These are phyloP conservation scores for Verruconis gallopava DNA, from an alignment of 2,329 filamentous ascomycete species.

Conservation along the genomic window DNA sequence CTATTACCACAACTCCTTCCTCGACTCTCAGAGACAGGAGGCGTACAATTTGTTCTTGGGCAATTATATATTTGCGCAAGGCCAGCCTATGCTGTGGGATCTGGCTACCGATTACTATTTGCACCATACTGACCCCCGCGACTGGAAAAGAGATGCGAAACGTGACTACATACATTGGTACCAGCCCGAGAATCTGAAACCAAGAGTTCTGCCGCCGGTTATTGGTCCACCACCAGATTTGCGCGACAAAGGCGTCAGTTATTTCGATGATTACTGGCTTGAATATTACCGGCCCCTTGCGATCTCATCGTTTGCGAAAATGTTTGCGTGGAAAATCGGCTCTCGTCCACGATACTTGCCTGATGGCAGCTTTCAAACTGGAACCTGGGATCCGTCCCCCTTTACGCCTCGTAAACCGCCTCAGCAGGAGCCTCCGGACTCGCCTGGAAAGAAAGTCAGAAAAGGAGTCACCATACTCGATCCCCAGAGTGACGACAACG, in stretches of 20 bases:
- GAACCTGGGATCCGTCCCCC: constrained; percentile 72
- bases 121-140: constrained; percentile 73
- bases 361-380: constrained; percentile 57
- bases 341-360: constrained; percentile 76
- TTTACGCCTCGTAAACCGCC: constrained; percentile 57
- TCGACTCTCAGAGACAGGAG: constrained; percentile 95
- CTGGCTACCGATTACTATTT: constrained; percentile 90
- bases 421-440: constrained; percentile 36
- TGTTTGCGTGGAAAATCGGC: constrained; percentile 87
- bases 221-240: constrained; percentile 20
- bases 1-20: constrained; percentile 97
- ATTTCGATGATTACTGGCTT: constrained; percentile 90
- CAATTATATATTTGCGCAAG: constrained; percentile 80
- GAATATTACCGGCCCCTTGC: constrained; percentile 89
- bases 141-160: constrained; percentile 49
- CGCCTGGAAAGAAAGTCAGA: constrained; percentile 48
- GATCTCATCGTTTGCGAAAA: constrained; percentile 78
- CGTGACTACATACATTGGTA: constrained; percentile 85
- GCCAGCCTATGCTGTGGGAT: constrained; percentile 95
- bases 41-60: constrained; percentile 95
- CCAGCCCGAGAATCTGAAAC: constrained; percentile 57
- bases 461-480: constrained; percentile 61
- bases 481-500: constrained; percentile 35
- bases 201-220: constrained; percentile 43
- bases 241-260: constrained; percentile 31